A percentile compares a stretch with the other conserved stretches of the same genome.
Conservation (phyloP, 371 early-diverging fungal genomes). For the Lichtheimia ornata region DNA sequence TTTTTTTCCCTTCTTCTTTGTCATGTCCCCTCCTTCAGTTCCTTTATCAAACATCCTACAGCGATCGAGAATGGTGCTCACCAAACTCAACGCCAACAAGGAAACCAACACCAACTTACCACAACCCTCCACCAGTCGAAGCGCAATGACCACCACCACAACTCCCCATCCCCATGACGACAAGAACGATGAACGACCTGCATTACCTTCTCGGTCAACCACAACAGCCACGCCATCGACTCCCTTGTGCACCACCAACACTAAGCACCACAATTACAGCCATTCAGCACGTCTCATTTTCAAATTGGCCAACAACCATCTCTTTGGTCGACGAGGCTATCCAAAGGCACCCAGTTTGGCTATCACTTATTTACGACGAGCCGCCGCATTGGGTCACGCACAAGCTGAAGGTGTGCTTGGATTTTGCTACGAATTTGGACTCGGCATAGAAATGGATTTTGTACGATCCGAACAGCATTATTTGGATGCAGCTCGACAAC, state of each 20-base stretch:
- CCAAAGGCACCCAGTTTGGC: slow-evolving; percentile 45
- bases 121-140: slow-evolving; percentile 12
- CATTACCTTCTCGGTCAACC: slow-evolving; percentile 19
- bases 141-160: slow-evolving; percentile 9
- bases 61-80: slow-evolving; percentile 23
- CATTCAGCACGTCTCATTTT: slow-evolving; percentile 28
- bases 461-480: slow-evolving; percentile 63
- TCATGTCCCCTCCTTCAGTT: slow-evolving; percentile 20
- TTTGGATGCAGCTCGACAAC: slow-evolving; percentile 36
- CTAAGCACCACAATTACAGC: slow-evolving; percentile 1
- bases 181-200: slow-evolving; percentile 10
- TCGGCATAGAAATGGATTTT: slow-evolving; percentile 61
- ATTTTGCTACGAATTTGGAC: slow-evolving; percentile 83
- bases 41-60: slow-evolving; percentile 21
- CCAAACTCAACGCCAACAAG: slow-evolving; percentile 16
- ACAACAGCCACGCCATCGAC: slow-evolving; percentile 3
- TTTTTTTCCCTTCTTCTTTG: slow-evolving; percentile 8
- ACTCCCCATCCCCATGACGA: slow-evolving; percentile 4
- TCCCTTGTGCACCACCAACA: not conserved
- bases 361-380: slow-evolving; percentile 43
- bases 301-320: slow-evolving; percentile 46
- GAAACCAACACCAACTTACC: slow-evolving; percentile 18
- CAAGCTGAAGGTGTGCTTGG: slow-evolving; percentile 60
- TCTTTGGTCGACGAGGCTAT: slow-evolving; percentile 59
- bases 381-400: slow-evolving; percentile 40